Evolutionary conservation across 768 basidiomycete genomes (phyloP).

Genomic region (Boletus huronensis): DNA sequence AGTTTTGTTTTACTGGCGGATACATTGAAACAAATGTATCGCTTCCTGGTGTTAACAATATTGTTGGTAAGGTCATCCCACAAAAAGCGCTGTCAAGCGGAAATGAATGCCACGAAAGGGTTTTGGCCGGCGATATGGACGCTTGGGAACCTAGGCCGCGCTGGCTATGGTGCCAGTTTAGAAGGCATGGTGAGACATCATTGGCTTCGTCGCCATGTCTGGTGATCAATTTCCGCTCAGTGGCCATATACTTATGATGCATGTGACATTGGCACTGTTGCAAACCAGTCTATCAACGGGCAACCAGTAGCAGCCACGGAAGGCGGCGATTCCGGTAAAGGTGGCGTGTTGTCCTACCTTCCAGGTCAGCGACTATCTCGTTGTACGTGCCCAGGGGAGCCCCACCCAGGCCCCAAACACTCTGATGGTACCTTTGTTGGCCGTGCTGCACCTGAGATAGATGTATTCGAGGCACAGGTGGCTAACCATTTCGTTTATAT

Average conservation of each 20-base stretch:
- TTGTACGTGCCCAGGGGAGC: slow-evolving; percentile 80
- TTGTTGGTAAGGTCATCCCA: slow-evolving; percentile 41
- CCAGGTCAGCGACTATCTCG: slow-evolving; percentile 80
- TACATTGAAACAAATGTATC: slow-evolving; percentile 62
- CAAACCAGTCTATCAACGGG: slow-evolving; percentile 77
- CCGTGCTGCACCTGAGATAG: slow-evolving; percentile 84
- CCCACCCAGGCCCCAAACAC: slow-evolving; percentile 79
- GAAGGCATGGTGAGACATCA: slow-evolving; percentile 44
- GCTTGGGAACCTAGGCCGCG: slow-evolving; percentile 58
- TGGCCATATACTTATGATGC: slow-evolving; percentile 70
- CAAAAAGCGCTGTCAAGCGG: background rate
- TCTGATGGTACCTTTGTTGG: slow-evolving; percentile 76
- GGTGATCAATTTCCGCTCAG: slow-evolving; percentile 21
- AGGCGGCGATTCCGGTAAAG: slow-evolving; percentile 49
- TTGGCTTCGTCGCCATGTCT: background rate
- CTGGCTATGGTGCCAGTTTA: slow-evolving; percentile 64
- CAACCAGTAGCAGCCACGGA: slow-evolving; percentile 58
- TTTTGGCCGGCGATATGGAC: slow-evolving; percentile 59
- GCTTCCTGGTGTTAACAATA: slow-evolving; percentile 63
- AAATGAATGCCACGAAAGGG: slow-evolving; percentile 23
- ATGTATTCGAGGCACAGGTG: slow-evolving; percentile 80
- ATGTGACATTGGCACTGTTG: slow-evolving; percentile 81
- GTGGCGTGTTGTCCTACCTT: slow-evolving; percentile 61
- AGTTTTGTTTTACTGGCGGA: slow-evolving; percentile 87
- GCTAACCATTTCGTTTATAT: slow-evolving; percentile 15